Base-by-base conservation (phyloP, 331 rosid species). In the Prunus yedoensis region DNA sequence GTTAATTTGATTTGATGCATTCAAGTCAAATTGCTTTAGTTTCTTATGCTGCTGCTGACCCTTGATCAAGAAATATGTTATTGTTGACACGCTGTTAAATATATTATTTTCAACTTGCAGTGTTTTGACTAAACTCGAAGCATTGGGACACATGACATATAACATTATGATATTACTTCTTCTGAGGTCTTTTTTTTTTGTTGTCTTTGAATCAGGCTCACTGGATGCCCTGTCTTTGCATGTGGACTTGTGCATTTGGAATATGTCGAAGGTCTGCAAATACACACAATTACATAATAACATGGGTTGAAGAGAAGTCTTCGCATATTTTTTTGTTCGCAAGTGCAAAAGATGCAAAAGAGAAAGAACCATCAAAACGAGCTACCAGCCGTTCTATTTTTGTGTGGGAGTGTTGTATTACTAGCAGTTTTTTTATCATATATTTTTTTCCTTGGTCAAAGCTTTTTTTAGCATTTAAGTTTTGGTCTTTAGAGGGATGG, bases 31-130 rank as follows among this genome's bases (percentile, higher is more conserved):
- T 17, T 62, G 21, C 4, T 32, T 16, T 14, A 27, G 68, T 30
- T 63, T 12, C 20, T 62, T 28, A 16, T 62, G 67, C 46, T 28
- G 41, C 41, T 35, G 35, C n/a, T n/a, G n/a, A 60, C 17, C 66
- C n/a, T 60, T 11, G 25, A 59, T 25, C 17, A 27, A 60, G 41
- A 60, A 60, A 27, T 13, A 25, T 12, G 17, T 13, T 25, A 27
- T 61, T 61, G 28, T 28, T 28, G 43, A 28, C 66, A 61, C 43
- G 23, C 4, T 28, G 12, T 8, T 28, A 28, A 61, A 61, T 18
- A 61, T 61, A 43, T 61, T 61, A 60, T 27, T 60, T 57, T 12
- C 27, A 60, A 60, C 66, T 60, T 60, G 41, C 38, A 60, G 38
- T 60, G 66, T 27, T 17, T 60, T 27, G 10, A 14, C 11, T 4